Conservation (phyloP, 2,329 filamentous ascomycete genomes). For the Lasiodiplodia sp. region DNA sequence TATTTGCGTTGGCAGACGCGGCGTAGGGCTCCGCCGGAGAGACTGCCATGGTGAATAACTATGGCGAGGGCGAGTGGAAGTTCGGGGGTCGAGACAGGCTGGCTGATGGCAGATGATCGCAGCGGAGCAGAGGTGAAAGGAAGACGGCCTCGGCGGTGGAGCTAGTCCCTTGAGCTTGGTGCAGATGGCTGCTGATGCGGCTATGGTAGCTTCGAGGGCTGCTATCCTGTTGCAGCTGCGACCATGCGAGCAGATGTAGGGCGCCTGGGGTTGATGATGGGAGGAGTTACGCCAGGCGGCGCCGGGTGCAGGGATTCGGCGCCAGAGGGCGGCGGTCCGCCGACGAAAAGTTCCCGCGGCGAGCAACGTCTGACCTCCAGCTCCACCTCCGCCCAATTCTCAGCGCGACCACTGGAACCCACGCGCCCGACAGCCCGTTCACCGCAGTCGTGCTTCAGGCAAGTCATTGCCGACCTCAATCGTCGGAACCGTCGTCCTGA, state of each 20-base stretch:
- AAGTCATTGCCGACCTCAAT: slow-evolving; percentile 1
- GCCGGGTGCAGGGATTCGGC: slow-evolving; percentile 12
- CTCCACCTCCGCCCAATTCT: slow-evolving; percentile 21
- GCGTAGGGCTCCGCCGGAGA: slow-evolving; percentile 29
- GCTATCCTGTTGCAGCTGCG: neutral
- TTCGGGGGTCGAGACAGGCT: slow-evolving; percentile 13
- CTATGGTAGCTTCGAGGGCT: neutral
- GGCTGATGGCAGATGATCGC: slow-evolving; percentile 24
- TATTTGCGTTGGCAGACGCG: slow-evolving; percentile 25
- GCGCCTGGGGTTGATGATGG: neutral
- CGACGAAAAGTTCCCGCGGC: slow-evolving; percentile 30
- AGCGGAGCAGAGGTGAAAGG: slow-evolving; percentile 24
- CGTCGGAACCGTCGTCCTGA: neutral
- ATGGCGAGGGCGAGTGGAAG: slow-evolving; percentile 6
- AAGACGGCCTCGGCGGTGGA: slow-evolving; percentile 2
- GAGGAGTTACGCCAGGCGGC: neutral
- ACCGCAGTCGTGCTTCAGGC: slow-evolving; percentile 1
- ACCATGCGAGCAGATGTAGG: neutral
- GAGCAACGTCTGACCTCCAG: slow-evolving; percentile 22
- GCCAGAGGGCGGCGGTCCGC: slow-evolving; percentile 14
- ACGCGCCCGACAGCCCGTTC: neutral
- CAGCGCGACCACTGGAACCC: neutral
- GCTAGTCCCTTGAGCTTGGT: neutral
- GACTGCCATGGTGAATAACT: slow-evolving; percentile 29
- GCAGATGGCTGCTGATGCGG: neutral